These are phyloP conservation scores for Jatropha multifida DNA, from an alignment of 441 rosid genomes.

Conservation along the genomic window DNA sequence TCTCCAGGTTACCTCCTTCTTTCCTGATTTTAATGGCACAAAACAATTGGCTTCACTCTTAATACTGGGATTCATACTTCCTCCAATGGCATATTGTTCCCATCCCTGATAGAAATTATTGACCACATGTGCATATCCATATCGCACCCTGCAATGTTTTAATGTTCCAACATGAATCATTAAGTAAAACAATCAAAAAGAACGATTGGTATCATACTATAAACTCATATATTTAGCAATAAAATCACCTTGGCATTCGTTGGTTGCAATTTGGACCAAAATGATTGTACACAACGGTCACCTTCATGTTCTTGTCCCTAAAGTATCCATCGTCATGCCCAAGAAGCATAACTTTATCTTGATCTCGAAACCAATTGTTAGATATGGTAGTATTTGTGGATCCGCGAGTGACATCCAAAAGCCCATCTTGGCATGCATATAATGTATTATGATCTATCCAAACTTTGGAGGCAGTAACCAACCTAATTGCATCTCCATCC, in stretches of 20 bases:
- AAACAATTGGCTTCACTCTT: conserved; percentile 77
- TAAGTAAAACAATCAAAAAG: background rate
- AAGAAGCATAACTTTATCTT: conserved; percentile 87
- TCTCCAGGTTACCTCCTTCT: conserved; percentile 82
- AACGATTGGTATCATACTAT: too few species aligned
- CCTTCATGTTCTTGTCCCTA: conserved; percentile 70
- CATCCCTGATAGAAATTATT: conserved; percentile 82
- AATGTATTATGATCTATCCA: conserved; percentile 87
- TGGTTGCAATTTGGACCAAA: conserved; percentile 92
- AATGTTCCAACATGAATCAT: background rate
- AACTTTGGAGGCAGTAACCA: conserved; percentile 56
- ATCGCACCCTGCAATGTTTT: conserved; percentile 45
- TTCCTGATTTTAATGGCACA: conserved; percentile 52
- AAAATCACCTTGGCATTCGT: conserved; percentile 73
- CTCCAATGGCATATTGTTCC: conserved; percentile 82
- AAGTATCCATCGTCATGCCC: conserved; percentile 70
- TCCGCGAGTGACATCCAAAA: conserved; percentile 76
- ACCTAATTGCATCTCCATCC: conserved; percentile 72
- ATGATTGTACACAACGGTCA: conserved; percentile 67
- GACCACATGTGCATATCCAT: conserved; percentile 73
- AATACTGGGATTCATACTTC: conserved; percentile 80
- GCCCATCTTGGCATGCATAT: conserved; percentile 67
- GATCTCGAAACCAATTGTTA: conserved; percentile 80
- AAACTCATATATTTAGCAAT: too few species aligned
- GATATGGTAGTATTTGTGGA: conserved; percentile 61